Base-by-base conservation (phyloP, 805 yeast species). In the Kurtzmaniella cleridarum region DNA sequence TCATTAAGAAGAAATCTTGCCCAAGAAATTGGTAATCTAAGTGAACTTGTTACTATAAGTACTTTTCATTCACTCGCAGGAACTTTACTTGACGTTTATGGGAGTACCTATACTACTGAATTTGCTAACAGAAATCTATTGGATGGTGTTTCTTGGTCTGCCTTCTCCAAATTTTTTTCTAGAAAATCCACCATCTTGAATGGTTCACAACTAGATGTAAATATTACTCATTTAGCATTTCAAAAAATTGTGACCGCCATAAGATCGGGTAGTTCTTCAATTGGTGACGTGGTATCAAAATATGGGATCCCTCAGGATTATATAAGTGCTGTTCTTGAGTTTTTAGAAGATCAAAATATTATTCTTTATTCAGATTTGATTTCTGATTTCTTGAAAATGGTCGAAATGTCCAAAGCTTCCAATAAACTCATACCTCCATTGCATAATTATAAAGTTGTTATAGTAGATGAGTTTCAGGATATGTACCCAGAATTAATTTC, bases 381-480 rank as follows among this genome's bases (percentile, higher is more conserved):
- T 51, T 50, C 54, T 17, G 57, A 53, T 36, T 68, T 66, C 1
- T 36, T 55, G 11, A 40, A 46, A 2, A 38, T 66, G 18, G 44
- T 74, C 46, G 36, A 61, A 1, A n/a, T 34, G 3, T 49, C 57
- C 0, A 18, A 28, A 16, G 27, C 8, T 14, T 27, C n/a, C 13
- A 50, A 38, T 5, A 40, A 34, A 1, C 27, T 17, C 17, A 52
- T 60, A 11, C 47, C 57, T 2, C 54, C 53, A 27, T 34, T 67
- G 30, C 44, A 47, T 5, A 44, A 48, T 11, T 59, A 56, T 39
- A 57, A 54, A 36, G 66, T 55, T 2, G 66, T 81, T 0, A 55
- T 84, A 1, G 78, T 84, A 10, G 91, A 84, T 59, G 91, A 84
- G 53, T 80, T 79, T 50, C 91, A 84, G 53, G 91, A 84, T 55